Evolutionary conservation across 257 asterid genomes (phyloP).

Genomic region (Linderniella brevidens): DNA sequence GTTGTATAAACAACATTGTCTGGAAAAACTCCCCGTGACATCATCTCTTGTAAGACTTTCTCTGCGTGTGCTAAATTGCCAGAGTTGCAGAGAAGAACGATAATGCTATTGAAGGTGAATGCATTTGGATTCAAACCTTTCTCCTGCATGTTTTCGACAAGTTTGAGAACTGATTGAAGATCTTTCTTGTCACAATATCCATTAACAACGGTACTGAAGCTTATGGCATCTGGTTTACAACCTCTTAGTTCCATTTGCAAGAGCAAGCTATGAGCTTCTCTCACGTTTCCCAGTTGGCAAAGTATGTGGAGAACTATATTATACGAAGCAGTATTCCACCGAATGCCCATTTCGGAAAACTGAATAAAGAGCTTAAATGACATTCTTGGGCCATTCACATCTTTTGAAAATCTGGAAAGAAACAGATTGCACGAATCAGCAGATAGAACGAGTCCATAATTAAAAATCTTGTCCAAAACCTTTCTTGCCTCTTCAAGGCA

Average conservation of each 20-base stretch:
- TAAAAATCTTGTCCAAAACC: conserved; percentile 51
- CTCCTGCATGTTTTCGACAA: conserved; percentile 39
- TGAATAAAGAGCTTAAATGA: conserved; percentile 41
- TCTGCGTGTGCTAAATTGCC: conserved; percentile 59
- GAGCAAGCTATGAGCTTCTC: conserved; percentile 68
- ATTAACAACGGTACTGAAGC: conserved; percentile 67
- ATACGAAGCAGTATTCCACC: conserved; percentile 61
- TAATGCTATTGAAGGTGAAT: conserved; percentile 58
- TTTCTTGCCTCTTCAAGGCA: conserved; percentile 45
- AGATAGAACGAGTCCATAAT: conserved; percentile 56
- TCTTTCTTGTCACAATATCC: conserved; percentile 61
- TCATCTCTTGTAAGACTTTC: conserved; percentile 64
- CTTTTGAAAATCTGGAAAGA: conserved; percentile 45
- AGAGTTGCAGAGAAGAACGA: conserved; percentile 43
- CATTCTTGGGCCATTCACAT: conserved; percentile 25
- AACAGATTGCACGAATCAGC: conserved; percentile 61
- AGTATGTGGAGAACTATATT: conserved; percentile 63
- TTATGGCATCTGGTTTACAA: conserved; percentile 60
- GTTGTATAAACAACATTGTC: conserved; percentile 77
- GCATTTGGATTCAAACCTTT: conserved; percentile 64
- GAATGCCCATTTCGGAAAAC: conserved; percentile 51
- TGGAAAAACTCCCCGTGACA: conserved; percentile 41
- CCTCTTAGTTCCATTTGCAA: conserved; percentile 61
- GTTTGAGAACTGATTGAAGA: conserved; percentile 31
- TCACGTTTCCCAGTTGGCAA: conserved; percentile 40